These are phyloP conservation scores for Bombardia bombarda DNA, from an alignment of 495 filamentous ascomycete species.

Conservation along the genomic window DNA sequence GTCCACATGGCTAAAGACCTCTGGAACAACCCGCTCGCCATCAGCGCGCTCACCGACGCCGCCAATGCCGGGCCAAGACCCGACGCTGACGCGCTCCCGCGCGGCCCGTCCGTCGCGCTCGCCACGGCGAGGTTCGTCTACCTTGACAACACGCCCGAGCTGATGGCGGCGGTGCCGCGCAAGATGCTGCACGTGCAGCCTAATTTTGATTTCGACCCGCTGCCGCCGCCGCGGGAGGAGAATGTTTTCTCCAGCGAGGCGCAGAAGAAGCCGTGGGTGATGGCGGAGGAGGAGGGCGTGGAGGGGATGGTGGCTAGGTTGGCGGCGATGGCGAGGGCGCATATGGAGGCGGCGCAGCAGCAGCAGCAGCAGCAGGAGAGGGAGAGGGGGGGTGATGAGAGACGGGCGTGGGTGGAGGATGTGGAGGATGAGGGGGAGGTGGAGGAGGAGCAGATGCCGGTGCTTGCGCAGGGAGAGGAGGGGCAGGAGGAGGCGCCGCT, in stretches of 20 bases:
- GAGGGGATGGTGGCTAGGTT: too few species aligned
- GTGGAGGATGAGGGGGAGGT: too few species aligned
- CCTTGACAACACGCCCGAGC: slow-evolving; percentile 58
- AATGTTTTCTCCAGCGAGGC: slow-evolving; percentile 40
- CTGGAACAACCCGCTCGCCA: slow-evolving; percentile 77
- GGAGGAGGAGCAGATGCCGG: too few species aligned
- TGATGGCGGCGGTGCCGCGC: slow-evolving; percentile 54
- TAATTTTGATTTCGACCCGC: slow-evolving; percentile 60
- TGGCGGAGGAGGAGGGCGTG: not conserved
- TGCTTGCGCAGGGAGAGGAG: too few species aligned
- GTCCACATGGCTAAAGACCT: slow-evolving; percentile 73
- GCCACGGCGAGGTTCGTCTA: slow-evolving; percentile 73
- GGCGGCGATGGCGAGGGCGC: too few species aligned
- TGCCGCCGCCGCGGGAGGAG: slow-evolving; percentile 46
- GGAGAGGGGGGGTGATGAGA: too few species aligned
- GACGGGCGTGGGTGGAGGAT: too few species aligned
- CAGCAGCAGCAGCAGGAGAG: too few species aligned
- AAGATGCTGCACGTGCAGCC: slow-evolving; percentile 37
- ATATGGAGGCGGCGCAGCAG: too few species aligned
- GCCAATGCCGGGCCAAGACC: slow-evolving; percentile 45
- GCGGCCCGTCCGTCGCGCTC: slow-evolving; percentile 19
- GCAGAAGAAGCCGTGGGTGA: slow-evolving; percentile 25
- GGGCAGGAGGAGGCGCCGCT: too few species aligned
- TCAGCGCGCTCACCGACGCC: slow-evolving; percentile 62
- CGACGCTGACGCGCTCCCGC: slow-evolving; percentile 40